Evolutionary conservation across 177 flowering plant species (phyloP).

Genomic region (Vitis hybrid): DNA sequence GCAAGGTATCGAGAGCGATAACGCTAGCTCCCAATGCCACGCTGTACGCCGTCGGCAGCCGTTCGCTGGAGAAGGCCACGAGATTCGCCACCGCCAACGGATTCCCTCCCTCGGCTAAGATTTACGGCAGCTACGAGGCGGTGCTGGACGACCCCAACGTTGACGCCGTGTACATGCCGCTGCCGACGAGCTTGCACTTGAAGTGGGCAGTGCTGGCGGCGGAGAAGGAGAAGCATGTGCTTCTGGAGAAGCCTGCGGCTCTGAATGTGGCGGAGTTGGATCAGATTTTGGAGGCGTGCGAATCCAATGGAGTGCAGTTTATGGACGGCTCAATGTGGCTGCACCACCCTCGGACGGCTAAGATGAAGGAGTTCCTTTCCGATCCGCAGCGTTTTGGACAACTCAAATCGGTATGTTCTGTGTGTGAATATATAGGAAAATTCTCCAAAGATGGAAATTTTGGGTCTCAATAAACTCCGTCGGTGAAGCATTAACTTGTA

Average conservation of each 20-base stretch:
- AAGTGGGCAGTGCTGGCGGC: conserved; percentile 48
- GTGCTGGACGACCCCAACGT: conserved; percentile 36
- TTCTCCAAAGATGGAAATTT: background rate
- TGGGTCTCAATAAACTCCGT: background rate
- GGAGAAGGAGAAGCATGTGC: conserved; percentile 42
- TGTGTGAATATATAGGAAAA: background rate
- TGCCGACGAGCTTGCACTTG: conserved; percentile 41
- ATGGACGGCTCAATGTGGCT: conserved; percentile 60
- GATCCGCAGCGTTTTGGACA: conserved; percentile 25
- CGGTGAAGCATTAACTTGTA: too few species aligned
- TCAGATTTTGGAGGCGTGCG: conserved; percentile 35
- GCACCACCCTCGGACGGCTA: conserved; percentile 44
- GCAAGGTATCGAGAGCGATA: conserved; percentile 41
- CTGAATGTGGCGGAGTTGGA: conserved; percentile 34
- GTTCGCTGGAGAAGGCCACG: conserved; percentile 36
- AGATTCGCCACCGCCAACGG: conserved; percentile 24
- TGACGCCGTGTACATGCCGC: conserved; percentile 47
- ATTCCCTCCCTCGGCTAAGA: conserved; percentile 21
- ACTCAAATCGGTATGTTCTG: conserved; percentile 19
- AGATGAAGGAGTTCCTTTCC: conserved; percentile 30
- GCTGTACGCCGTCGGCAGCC: conserved; percentile 41
- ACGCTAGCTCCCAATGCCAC: conserved; percentile 29
- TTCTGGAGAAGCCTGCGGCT: conserved; percentile 47
- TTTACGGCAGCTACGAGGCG: conserved; percentile 38
- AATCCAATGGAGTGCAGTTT: conserved; percentile 43